Evolutionary conservation across 2,329 filamentous ascomycete species (phyloP).

Genomic region (Neoascochyta sp.): DNA sequence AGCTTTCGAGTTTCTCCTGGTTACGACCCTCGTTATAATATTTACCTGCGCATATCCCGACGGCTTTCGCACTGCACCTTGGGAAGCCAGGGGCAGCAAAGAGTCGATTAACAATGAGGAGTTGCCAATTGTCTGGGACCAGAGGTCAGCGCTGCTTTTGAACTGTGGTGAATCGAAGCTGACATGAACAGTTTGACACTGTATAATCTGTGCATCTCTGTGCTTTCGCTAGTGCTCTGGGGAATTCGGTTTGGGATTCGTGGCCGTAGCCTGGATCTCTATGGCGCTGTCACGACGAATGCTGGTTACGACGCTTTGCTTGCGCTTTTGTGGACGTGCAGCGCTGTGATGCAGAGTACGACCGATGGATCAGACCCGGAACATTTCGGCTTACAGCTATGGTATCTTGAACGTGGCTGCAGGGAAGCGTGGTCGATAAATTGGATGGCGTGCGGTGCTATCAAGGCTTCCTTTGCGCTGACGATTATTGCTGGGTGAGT

Average conservation of each 20-base stretch:
- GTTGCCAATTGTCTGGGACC: constrained; percentile 18
- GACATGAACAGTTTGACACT: constrained; percentile 5
- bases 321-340: constrained; percentile 15
- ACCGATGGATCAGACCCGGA: constrained; percentile 14
- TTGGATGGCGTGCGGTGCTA: constrained; percentile 4
- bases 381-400: constrained; percentile 12
- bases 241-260: constrained; percentile 11
- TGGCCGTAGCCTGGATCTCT: constrained; percentile 7
- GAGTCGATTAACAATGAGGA: constrained; percentile 19
- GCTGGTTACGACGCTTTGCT: constrained; percentile 15
- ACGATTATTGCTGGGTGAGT: constrained; percentile 13
- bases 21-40: constrained; percentile 7
- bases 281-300: constrained; percentile 8
- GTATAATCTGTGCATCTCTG: constrained; percentile 9
- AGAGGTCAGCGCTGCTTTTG: constrained; percentile 6
- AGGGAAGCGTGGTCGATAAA: constrained; percentile 2
- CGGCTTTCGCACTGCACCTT: constrained; percentile 7
- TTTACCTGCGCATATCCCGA: constrained; percentile 10
- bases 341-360: constrained; percentile 7
- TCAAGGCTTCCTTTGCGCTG: constrained; percentile 8
- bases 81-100: constrained; percentile 11
- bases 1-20: constrained; percentile 7
- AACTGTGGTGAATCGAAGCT: neutral
- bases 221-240: constrained; percentile 11
- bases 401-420: constrained; percentile 17